Evolutionary conservation across 2,329 filamentous ascomycete species (phyloP), one percentile per base, ranked within the genome.

Genomic region (Calonectria leucothoes): DNA sequence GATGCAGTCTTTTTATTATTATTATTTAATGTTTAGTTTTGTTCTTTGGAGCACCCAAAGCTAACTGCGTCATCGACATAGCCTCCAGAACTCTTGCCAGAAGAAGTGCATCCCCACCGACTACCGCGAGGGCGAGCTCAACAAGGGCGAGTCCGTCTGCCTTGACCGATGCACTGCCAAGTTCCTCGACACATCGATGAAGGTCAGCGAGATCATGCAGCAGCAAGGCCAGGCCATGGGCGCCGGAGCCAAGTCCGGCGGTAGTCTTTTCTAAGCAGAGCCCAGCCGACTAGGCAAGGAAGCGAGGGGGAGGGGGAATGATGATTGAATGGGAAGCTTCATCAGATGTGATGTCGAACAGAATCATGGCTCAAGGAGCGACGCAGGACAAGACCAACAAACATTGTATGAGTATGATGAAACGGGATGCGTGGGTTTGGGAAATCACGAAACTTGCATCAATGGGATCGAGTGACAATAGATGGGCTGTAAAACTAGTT

Each of bases 91-190:
- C 86, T 94, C 95, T 76, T 99, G 97, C 91, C 92, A 94, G 79
- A 92, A 94, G 84, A 99, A 99, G 89, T 99, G 97, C 88, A 91
- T 99, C 80, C 96, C 96, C 75, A 90, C 88, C 82, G 93, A 96
- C 82, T 99, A 98, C 92, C 95, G 95, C 85, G 97, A 99, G 89
- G 92, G 91, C 85, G 96, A 99, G 81, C 93, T 99, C 82, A 98
- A 98, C 92, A 99, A 99, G 89, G 97, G 96, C 90, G 97, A 99
- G 88, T 95, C 94, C 80, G 97, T 99, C 81, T 99, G 97, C 89
- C 93, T 99, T 80, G 97, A 99, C 88, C 95, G 97, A 82, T 99
- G 97, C 88, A 94, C 97, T 72, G 91, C 94, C 83, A 99, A 99
- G 89, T 99, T 98, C 89, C 98, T 99, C 88, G 96, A 98, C 81